Evolutionary conservation across 257 asterid species (phyloP).

Genomic region (Plantago major): DNA sequence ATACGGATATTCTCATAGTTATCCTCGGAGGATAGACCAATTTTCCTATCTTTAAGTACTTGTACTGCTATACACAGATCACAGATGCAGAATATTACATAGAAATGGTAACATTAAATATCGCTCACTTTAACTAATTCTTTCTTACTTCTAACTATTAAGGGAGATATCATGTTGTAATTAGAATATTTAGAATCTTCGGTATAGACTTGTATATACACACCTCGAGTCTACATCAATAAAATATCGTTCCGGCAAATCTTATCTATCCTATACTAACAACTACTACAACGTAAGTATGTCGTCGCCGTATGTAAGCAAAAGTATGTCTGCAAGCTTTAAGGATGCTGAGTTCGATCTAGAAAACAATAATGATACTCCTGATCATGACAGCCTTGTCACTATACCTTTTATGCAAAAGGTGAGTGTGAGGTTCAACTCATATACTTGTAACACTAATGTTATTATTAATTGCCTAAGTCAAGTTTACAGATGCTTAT

Average conservation of each 20-base stretch:
- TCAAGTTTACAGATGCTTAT: too few species aligned
- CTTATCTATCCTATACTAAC: not conserved
- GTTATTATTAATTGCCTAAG: not conserved
- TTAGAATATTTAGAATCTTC: too few species aligned
- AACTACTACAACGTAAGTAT: not conserved
- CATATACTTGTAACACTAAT: not conserved
- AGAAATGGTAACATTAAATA: not conserved
- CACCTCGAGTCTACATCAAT: too few species aligned
- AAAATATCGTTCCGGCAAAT: too few species aligned
- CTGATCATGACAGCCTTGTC: not conserved
- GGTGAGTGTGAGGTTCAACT: not conserved
- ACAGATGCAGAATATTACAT: not conserved
- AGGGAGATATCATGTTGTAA: too few species aligned
- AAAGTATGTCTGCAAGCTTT: too few species aligned
- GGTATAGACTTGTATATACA: too few species aligned
- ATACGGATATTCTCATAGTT: too few species aligned
- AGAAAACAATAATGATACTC: not conserved
- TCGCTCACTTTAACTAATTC: too few species aligned
- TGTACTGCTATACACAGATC: too few species aligned
- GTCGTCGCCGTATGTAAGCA: not conserved
- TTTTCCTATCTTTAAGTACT: too few species aligned
- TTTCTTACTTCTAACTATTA: not conserved
- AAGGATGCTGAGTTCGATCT: not conserved
- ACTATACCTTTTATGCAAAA: constrained; percentile 7
- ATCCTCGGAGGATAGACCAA: too few species aligned